These are phyloP conservation scores for Phialophora expanda DNA, from an alignment of 2,329 filamentous ascomycete species.

Conservation along the genomic window DNA sequence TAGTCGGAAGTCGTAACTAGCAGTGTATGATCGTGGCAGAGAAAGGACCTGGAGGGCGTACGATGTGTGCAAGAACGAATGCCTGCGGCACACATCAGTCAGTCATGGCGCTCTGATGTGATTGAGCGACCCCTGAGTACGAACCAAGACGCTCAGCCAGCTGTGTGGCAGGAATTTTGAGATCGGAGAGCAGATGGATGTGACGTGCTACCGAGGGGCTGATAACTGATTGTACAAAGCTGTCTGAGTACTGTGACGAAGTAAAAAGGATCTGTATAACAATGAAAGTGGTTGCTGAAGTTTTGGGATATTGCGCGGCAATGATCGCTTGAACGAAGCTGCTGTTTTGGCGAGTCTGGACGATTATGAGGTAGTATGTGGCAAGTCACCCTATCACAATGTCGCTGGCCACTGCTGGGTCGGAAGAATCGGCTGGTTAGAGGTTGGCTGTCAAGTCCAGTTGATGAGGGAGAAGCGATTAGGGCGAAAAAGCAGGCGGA, in stretches of 20 bases:
- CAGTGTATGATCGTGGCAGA: background rate
- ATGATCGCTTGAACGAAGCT: conserved; percentile 28
- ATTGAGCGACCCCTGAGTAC: conserved; percentile 9
- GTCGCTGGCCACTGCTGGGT: background rate
- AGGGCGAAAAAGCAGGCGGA: conserved; percentile 26
- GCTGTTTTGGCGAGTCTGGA: conserved; percentile 20
- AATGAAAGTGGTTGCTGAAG: conserved; percentile 29
- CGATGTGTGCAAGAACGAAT: conserved; percentile 21
- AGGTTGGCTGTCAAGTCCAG: conserved; percentile 14
- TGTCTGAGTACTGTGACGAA: conserved; percentile 16
- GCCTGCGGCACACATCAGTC: conserved; percentile 19
- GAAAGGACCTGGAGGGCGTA: conserved; percentile 8
- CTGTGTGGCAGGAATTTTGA: conserved; percentile 28
- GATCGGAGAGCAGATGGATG: conserved; percentile 5
- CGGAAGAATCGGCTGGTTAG: conserved; percentile 19
- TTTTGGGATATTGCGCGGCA: conserved; percentile 36
- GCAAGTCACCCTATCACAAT: conserved; percentile 5
- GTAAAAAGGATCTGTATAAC: conserved; percentile 16
- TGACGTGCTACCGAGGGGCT: conserved; percentile 9
- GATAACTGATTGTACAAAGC: conserved; percentile 31
- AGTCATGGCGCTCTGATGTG: conserved; percentile 3
- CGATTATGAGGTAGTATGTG: conserved; percentile 33
- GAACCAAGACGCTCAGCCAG: conserved; percentile 35
- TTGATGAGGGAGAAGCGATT: conserved; percentile 22
- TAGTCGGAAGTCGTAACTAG: conserved; percentile 1